Base-by-base conservation (phyloP, 140 eudicot genomes). In the Erigeron philadelphicus region DNA sequence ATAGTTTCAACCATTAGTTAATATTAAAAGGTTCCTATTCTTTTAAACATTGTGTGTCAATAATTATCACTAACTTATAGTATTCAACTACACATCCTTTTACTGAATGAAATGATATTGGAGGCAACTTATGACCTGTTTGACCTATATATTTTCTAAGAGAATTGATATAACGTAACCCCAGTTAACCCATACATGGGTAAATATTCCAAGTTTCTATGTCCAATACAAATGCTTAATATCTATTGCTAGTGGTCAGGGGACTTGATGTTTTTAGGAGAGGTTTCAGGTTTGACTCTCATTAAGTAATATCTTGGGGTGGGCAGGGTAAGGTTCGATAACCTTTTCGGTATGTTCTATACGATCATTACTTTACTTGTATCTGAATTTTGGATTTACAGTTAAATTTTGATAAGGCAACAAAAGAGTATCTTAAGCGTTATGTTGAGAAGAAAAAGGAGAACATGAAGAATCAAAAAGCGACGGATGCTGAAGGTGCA, bases 361-460 rank as follows among this genome's bases (percentile, higher is more conserved):
- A 31, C 15, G 68, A 42, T 60, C 13, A 45, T 57, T 16, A 15
- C 50, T 58, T 35, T 49, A 63, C 74, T 4, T 48, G 54, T 58
- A 55, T 52, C 67, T 53, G 71, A 71, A 19, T 67, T 67, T 64
- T 59, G 42, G 35, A 52, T 71, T 56, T 76, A 45, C 85, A 94
- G 97, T 73, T 89, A 67, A 89, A 87, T 81, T 86, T 83, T 58
- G 79, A 80, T 75, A 73, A 85, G 74, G 88, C 90, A 72, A 87
- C 98, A 38, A 81, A 70, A 77, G 81, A 87, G 63, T 89, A 81
- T 78, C 82, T 93, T 17, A 80, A 89, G 73, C 84, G 82, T 6
- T 87, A 78, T 69, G 90, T 89, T 41, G 90, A 84, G 75, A 87
- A 89, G 85, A 87, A 87, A 77, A 81, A 74, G 45, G 95, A 83